Evolutionary conservation across 495 filamentous ascomycete species (phyloP), one percentile per base, ranked within the genome.

Genomic region (Aspergillus haitiensis): DNA sequence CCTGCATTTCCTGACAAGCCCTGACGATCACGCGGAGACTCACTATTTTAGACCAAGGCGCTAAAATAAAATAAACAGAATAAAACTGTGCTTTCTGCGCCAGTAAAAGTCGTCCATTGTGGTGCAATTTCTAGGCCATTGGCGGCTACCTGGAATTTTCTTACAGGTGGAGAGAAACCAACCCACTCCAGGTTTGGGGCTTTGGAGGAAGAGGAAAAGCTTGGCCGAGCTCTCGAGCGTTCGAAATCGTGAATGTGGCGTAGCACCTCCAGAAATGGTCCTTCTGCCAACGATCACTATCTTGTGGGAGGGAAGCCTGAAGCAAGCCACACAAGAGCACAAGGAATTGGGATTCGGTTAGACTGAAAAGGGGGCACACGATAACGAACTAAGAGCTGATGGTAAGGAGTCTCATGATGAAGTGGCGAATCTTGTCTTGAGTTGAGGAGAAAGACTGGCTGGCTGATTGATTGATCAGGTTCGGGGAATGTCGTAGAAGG

Each of bases 121-220:
- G 1, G 18, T 42, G 36, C 63, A 71, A 66, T 72, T 70, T 71
- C 68, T 45, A 55, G 62, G 72, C 71, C 64, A 68, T 75, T 66
- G 70, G 73, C 73, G 72, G 70, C 69, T 75, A 74, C 61, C 59
- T 51, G 49, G 69, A 69, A 73, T 72, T 71, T 69, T 72, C 62
- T 55, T 42, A 45, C 35, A 52, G 59, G 52, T 34, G 34, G 65
- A 61, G 59, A 63, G 54, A 61, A 39, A 59, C 49, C 49, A 63
- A 67, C 63, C 58, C 59, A 59, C 61, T 60, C 55, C 68, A 67
- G 21, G 68, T 69, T 67, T 62, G 64, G 61, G 67, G 64, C 63
- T 68, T 21, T 12, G 54, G 31, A 21, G 48, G 39, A 52, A 49
- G 31, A 44, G 37, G 18, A 50, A 58, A 58, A 50, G 46, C 15